phyloP scores from a whole-genome alignment of 139 green algal genomes.

The Chlamydomonas eustigma region DNA sequence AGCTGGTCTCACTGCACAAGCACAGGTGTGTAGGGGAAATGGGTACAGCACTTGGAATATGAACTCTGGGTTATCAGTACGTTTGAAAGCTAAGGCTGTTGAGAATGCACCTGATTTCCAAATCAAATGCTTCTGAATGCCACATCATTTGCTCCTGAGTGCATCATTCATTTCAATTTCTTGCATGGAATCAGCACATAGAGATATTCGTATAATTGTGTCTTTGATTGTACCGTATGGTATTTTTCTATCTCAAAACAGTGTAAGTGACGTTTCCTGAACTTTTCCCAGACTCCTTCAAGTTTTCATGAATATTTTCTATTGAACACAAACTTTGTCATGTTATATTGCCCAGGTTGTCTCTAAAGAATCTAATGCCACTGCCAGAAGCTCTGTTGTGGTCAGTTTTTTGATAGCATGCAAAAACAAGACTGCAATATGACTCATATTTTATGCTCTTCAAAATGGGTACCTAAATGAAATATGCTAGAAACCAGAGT shows the following conservation, averaged over 20 bases:
- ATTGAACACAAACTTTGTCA: conserved; percentile 1
- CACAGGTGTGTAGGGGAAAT: too few relatives aligned
- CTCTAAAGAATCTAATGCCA: neutral
- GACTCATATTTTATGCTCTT: neutral
- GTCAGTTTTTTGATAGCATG: neutral
- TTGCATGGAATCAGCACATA: too few relatives aligned
- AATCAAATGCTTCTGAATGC: neutral
- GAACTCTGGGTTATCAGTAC: too few relatives aligned
- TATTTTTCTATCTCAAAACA: too few relatives aligned
- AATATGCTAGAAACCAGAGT: neutral
- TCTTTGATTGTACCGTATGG: too few relatives aligned
- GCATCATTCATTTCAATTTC: neutral
- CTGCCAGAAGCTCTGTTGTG: neutral
- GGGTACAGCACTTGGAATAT: neutral
- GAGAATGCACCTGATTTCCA: neutral
- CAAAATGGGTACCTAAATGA: neutral
- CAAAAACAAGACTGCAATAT: neutral
- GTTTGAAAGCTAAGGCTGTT: too few relatives aligned
- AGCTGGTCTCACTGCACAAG: neutral
- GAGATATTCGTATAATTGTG: too few relatives aligned
- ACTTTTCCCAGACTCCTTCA: too few relatives aligned
- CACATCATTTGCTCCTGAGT: neutral
- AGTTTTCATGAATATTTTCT: too few relatives aligned
- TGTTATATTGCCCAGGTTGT: neutral
- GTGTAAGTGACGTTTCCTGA: too few relatives aligned